Percentiles rank a stretch among this genome's conserved stretches.
Evolutionary conservation across 2,329 filamentous ascomycete species (phyloP).

Genomic region (Alternaria hordeiaustralica): DNA sequence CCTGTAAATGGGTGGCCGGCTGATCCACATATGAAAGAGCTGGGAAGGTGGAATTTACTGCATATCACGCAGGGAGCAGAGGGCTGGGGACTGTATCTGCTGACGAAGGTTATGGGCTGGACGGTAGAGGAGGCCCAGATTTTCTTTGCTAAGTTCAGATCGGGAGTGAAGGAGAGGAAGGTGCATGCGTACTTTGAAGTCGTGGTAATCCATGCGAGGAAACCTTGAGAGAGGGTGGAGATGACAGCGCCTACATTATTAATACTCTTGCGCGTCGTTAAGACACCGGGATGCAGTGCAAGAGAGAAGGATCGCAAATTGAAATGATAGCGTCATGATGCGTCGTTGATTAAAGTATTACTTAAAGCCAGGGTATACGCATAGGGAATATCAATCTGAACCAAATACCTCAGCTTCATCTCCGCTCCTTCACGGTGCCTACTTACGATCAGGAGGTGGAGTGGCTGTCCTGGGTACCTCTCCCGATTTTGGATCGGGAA

Average conservation of each 20-base stretch:
- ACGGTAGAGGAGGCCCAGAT: conserved; percentile 53
- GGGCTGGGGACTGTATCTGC: conserved; percentile 37
- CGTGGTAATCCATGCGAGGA: conserved; percentile 22
- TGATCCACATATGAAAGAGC: conserved; percentile 40
- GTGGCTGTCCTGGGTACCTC: conserved; percentile 19
- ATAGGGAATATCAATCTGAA: conserved; percentile 24
- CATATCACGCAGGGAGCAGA: conserved; percentile 37
- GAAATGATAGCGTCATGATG: background rate
- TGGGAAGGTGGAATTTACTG: conserved; percentile 42
- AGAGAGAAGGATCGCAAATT: background rate
- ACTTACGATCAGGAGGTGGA: conserved; percentile 20
- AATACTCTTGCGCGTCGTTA: background rate
- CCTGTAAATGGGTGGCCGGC: conserved; percentile 38
- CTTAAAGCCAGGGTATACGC: conserved; percentile 19
- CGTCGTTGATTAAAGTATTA: conserved; percentile 9
- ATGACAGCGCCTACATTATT: background rate
- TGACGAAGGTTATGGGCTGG: conserved; percentile 42
- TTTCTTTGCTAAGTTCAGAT: conserved; percentile 45
- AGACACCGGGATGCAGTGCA: background rate
- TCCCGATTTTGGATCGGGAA: conserved; percentile 41
- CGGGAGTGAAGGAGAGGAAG: conserved; percentile 38
- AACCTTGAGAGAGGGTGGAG: conserved; percentile 4
- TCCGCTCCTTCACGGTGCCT: background rate
- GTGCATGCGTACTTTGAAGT: conserved; percentile 44
- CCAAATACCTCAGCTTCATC: conserved; percentile 1